Evolutionary conservation across 2,329 filamentous ascomycete genomes (phyloP), one percentile per base, ranked within the genome.

Genomic region (Coniochaeta prunicola): DNA sequence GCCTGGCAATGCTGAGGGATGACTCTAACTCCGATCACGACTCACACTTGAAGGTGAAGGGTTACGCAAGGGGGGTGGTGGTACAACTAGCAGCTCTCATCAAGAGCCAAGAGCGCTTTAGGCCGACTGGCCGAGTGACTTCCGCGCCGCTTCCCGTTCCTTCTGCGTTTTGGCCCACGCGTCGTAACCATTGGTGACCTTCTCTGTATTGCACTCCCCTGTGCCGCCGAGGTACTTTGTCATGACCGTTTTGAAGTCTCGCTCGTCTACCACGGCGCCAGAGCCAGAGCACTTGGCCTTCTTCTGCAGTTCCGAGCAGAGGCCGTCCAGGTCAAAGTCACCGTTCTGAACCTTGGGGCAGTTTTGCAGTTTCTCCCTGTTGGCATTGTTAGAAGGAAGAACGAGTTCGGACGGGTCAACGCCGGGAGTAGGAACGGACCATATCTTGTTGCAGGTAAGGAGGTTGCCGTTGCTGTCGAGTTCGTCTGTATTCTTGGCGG

Each of bases 251-350:
- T 96, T 89, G 66, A 97, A 96, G 67, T 97, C 92, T 58, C 85
- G 85, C 75, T 96, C 87, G 62, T 92, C 88, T 26, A 99, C 90
- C 19, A 96, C 91, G 13, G 96, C 91, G 17, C 94, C 93, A 19
- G 82, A 88, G 65, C 96, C 90, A 0, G 92, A 96, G 73, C 94
- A 99, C 70, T 93, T 94, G 59, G 94, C 94, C 77, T 99, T 99
- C 71, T 92, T 90, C 64, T 93, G 90, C 15, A 99, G 84, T 70
- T 99, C 92, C 4, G 89, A 89, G 76, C 94, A 99, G 26, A 99
- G 82, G 34, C 88, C 87, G 69, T 99, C 94, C 55, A 99, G 88
- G 65, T 99, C 94, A 64, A 97, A 91, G 66, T 96, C 92, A 66
- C 92, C 92, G 59, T 85, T 90, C 69, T 92, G 89, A 66, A 96